phyloP scores from a whole-genome alignment of 2,329 filamentous ascomycete genomes.

The Bisporella sp. region DNA sequence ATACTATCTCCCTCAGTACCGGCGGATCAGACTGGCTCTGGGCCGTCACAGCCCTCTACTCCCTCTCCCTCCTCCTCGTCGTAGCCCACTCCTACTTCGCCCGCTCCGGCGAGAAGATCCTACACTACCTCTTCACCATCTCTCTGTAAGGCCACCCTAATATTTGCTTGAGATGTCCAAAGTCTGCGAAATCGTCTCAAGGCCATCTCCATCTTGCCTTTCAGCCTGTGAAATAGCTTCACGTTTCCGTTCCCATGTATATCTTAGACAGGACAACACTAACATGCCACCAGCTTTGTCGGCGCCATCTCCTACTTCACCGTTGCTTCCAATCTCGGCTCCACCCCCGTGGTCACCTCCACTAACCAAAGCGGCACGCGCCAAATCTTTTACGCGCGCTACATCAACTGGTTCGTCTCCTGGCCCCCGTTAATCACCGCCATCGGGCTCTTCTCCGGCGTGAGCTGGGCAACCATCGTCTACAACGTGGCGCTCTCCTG shows the following conservation, averaged over 20 bases:
- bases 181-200: too few relatives aligned
- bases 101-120: constrained; percentile 41
- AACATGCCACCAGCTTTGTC: constrained; percentile 31
- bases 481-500: constrained; percentile 53
- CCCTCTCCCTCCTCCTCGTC: constrained; percentile 42
- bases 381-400: constrained; percentile 59
- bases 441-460: constrained; percentile 53
- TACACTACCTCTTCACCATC: constrained; percentile 56
- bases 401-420: constrained; percentile 55
- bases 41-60: constrained; percentile 53
- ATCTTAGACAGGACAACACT: too few relatives aligned
- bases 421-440: constrained; percentile 47
- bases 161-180: too few relatives aligned
- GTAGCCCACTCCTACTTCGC: constrained; percentile 43
- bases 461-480: constrained; percentile 57
- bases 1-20: constrained; percentile 34
- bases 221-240: too few relatives aligned
- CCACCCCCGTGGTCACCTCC: constrained; percentile 50
- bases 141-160: constrained; percentile 31
- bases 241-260: too few relatives aligned
- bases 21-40: constrained; percentile 58
- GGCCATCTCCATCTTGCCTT: too few relatives aligned
- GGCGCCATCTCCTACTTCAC: constrained; percentile 58
- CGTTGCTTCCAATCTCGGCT: constrained; percentile 59
- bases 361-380: constrained; percentile 41